These are phyloP conservation scores for Leccinum obscurum DNA, from an alignment of 768 basidiomycete genomes.

Conservation along the genomic window DNA sequence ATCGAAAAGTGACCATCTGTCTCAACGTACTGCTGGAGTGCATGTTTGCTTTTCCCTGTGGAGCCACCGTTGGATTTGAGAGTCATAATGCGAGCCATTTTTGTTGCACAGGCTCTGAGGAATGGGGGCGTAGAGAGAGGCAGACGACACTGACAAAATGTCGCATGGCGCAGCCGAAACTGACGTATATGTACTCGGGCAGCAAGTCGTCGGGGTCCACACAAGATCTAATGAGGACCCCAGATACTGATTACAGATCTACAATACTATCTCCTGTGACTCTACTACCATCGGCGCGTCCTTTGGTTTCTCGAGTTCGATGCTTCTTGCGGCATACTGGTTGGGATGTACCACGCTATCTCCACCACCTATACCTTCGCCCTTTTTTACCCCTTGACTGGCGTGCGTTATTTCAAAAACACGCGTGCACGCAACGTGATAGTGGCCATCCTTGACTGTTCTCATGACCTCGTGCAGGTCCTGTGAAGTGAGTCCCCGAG, in stretches of 20 bases:
- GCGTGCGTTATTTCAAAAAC: constrained; percentile 94
- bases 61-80: constrained; percentile 22
- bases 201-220: constrained; percentile 17
- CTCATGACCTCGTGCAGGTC: constrained; percentile 84
- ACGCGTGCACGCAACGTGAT: constrained; percentile 94
- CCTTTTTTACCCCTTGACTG: constrained; percentile 71
- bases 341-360: constrained; percentile 96
- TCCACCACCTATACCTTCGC: constrained; percentile 82
- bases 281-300: constrained; percentile 46
- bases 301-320: constrained; percentile 55
- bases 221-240: constrained; percentile 10
- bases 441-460: constrained; percentile 77
- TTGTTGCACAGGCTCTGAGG: constrained; percentile 3
- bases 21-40: constrained; percentile 80
- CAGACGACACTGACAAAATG: constrained; percentile 34
- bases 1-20: constrained; percentile 96
- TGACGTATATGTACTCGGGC: constrained; percentile 6
- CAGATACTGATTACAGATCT: constrained; percentile 19
- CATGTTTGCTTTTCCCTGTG: constrained; percentile 27
- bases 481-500: constrained; percentile 58
- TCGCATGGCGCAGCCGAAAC: constrained; percentile 8
- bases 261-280: neutral
- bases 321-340: constrained; percentile 76
- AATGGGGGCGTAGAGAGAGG: constrained; percentile 6
- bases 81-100: constrained; percentile 33